These are phyloP conservation scores for Thelephora ganbajun DNA, from an alignment of 768 basidiomycete species.

Conservation along the genomic window DNA sequence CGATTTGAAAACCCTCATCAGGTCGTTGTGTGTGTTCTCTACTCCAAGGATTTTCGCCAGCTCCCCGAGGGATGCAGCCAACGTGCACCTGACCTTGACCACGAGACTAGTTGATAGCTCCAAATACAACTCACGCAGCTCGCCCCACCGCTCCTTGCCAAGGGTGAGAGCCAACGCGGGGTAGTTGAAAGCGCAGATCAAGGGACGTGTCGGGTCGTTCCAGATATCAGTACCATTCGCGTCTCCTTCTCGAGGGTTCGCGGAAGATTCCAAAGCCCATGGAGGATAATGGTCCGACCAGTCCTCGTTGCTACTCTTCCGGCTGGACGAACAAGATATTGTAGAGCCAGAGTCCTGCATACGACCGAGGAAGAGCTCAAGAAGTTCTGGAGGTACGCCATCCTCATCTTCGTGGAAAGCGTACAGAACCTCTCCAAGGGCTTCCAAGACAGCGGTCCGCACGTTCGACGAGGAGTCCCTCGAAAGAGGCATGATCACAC, in stretches of 20 bases:
- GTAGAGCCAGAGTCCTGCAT: conserved; percentile 18
- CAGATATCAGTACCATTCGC: conserved; percentile 16
- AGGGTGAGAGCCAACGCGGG: conserved; percentile 82
- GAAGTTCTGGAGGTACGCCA: conserved; percentile 62
- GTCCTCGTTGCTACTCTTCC: not conserved
- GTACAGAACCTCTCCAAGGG: conserved; percentile 80
- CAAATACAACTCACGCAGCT: conserved; percentile 55
- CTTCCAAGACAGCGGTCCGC: conserved; percentile 68
- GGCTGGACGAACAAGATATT: not conserved
- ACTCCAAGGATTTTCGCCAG: conserved; percentile 75
- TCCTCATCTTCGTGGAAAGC: conserved; percentile 54
- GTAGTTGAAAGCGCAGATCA: conserved; percentile 81
- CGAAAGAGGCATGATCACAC: conserved; percentile 48
- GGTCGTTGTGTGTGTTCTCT: conserved; percentile 48
- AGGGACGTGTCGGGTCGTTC: conserved; percentile 55
- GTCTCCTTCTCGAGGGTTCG: conserved; percentile 1
- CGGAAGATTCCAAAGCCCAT: not conserved
- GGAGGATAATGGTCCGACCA: conserved; percentile 9
- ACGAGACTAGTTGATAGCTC: conserved; percentile 46
- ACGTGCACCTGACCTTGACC: conserved; percentile 56
- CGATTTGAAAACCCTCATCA: conserved; percentile 61
- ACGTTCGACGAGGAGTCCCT: conserved; percentile 53
- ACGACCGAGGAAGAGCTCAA: conserved; percentile 63
- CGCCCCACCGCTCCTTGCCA: conserved; percentile 60
- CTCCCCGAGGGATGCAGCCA: conserved; percentile 84